Conservation (phyloP, 345 rosid species). For the Dimocarpus longan region DNA sequence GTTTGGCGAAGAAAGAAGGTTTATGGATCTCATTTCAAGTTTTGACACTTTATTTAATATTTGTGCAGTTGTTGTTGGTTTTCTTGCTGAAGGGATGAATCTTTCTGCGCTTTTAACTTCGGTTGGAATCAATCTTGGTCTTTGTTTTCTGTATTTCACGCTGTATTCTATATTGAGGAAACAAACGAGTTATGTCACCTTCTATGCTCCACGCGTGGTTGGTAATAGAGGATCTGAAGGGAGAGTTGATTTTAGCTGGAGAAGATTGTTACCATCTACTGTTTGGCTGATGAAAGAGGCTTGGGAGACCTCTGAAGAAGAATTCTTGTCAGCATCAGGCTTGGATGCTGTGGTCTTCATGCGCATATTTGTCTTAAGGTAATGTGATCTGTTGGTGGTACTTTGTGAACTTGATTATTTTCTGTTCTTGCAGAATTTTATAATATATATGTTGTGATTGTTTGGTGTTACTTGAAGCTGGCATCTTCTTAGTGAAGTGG, state of each 20-base stretch:
- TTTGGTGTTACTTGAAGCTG: background rate
- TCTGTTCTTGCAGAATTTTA: no score
- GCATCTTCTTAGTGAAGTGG: background rate
- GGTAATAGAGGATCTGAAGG: constrained; percentile 39
- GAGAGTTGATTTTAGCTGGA: constrained; percentile 47
- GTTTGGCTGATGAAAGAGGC: background rate
- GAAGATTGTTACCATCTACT: constrained; percentile 73
- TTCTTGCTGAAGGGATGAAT: constrained; percentile 43
- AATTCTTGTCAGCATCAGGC: no score
- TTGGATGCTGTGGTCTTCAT: no score
- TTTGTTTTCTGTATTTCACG: constrained; percentile 72
- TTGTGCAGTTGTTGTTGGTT: background rate
- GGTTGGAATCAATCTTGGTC: constrained; percentile 90
- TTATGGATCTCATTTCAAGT: background rate
- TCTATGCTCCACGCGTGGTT: constrained; percentile 71
- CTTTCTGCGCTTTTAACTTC: constrained; percentile 88
- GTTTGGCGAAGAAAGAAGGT: background rate
- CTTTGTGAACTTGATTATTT: no score
- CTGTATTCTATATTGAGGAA: constrained; percentile 80
- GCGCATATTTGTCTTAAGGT: no score
- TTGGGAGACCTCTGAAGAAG: no score
- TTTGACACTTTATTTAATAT: background rate
- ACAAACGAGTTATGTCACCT: constrained; percentile 62
- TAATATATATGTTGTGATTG: background rate
- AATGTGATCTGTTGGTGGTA: no score